phyloP scores from a whole-genome alignment of 164 flowering plant species.

The Magnolia officinalis region DNA sequence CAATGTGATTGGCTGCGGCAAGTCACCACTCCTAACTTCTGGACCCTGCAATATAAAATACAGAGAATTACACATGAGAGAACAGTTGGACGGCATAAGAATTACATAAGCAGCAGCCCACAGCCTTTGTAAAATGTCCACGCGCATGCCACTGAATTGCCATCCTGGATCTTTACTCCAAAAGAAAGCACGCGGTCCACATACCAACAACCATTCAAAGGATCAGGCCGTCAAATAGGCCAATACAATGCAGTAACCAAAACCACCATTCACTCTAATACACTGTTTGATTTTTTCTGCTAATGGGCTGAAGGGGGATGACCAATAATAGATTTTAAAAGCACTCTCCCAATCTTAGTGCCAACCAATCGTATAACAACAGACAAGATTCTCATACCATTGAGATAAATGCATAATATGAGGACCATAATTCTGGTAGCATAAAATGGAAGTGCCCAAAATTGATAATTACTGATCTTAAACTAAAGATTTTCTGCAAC shows the following conservation, averaged over 20 bases:
- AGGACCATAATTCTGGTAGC: background rate
- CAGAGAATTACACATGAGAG: background rate
- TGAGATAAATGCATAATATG: background rate
- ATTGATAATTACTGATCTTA: too few relatives aligned
- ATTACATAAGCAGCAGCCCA: background rate
- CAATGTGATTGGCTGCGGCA: constrained; percentile 82
- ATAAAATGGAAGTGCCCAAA: background rate
- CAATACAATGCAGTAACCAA: too few relatives aligned
- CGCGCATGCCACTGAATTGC: background rate
- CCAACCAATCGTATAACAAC: background rate
- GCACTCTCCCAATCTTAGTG: background rate
- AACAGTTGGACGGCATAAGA: background rate
- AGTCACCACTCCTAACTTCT: constrained; percentile 96
- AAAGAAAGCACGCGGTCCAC: background rate
- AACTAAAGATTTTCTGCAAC: background rate
- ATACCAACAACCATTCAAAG: too few relatives aligned
- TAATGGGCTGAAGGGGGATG: too few relatives aligned
- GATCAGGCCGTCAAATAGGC: too few relatives aligned
- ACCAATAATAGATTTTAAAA: too few relatives aligned
- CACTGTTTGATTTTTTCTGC: too few relatives aligned
- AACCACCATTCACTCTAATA: too few relatives aligned
- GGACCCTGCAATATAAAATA: constrained; percentile 64
- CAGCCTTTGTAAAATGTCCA: background rate
- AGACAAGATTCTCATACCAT: background rate
- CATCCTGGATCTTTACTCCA: background rate